Evolutionary conservation across 2,329 filamentous ascomycete genomes (phyloP), one percentile per base, ranked within the genome.

Genomic region (Ophiostoma ulmi): DNA sequence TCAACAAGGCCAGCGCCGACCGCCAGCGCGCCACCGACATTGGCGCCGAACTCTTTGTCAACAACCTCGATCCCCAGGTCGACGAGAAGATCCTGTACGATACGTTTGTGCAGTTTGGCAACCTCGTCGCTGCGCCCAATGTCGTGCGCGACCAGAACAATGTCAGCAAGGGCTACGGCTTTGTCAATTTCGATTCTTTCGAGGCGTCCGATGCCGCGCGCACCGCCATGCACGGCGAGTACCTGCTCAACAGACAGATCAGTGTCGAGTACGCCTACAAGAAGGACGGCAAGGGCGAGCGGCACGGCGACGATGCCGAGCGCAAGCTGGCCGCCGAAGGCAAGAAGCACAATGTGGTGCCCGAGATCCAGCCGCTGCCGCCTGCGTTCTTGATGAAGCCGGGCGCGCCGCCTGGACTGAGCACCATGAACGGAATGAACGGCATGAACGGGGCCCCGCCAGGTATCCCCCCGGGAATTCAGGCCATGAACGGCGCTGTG

Each of bases 251-350:
- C 84, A 97, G 97, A 82, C 92, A 97, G 80, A 91, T 98, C 76
- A 92, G 91, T 2, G 95, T 99, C 64, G 94, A 98, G 80, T 99
- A 98, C 80, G 95, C 95, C 55, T 98, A 97, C 86, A 99, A 99
- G 85, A 98, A 98, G 81, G 95, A 99, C 77, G 95, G 95, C 75
- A 97, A 97, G 82, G 94, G 94, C 76, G 94, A 98, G 82, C 86
- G 95, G 72, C 95, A 99, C 78, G 95, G 95, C 76, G 95, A 99
- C 79, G 87, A 93, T 76, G 95, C 95, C 39, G 95, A 99, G 81
- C 86, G 95, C 77, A 91, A 93, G 83, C 87, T 99, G 66, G 95
- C 95, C 39, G 90, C 91, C 38, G 92, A 97, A 81, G 95, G 94
- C 71, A 94, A 94, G 81, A 94, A 94, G 78, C 92, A 97, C 80